Evolutionary conservation across 2,329 filamentous ascomycete species (phyloP), one percentile per base, ranked within the genome.

Genomic region (Zarea fungicola): DNA sequence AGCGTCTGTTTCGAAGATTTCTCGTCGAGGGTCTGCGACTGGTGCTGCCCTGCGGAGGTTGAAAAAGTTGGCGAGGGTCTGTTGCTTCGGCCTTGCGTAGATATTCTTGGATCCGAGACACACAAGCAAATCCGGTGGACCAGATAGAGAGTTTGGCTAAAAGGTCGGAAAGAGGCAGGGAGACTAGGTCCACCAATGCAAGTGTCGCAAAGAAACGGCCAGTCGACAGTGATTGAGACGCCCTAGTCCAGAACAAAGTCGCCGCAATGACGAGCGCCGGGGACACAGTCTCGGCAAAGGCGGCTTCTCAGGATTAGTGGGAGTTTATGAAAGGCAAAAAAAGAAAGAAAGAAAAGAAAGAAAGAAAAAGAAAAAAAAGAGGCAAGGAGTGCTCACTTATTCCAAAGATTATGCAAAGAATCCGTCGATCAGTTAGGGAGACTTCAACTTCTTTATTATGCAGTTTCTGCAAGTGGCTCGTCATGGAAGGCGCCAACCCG

Each of bases 211-310:
- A 49, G 13, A 49, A 42, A 2, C 22, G 31, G 1, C 37, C 46
- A 5, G 39, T 16, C 4, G 46, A 34, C 9, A 49, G 22, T 2
- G 22, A 2, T 13, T 36, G 16, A 16, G 29, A n/a, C 2, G 39
- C 39, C 29, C 22, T 36, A 5, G 46, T 49, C 46, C 46, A 49
- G 21, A 49, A 49, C 29, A 49, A 8, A 21, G 37, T 22, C 3
- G 35, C 46, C 7, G 39, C 46, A 14, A 49, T 18, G 11, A 42
- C 46, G 16, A 42, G 8, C 3, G 39, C 31, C 3, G 46, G 46
- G 2, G 46, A 29, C 1, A 37, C 22, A 1, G 28, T 29, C 2
- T 42, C 46, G 1, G 29, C 26, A 8, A 49, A 25, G 3, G 46
- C 29, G 10, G 21, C 46, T 49, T n/a, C 6, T 19, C 8, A 9